Evolutionary conservation across 805 yeast genomes (phyloP), one percentile per base, ranked within the genome.

Genomic region (Pichia gijzeniarum): DNA sequence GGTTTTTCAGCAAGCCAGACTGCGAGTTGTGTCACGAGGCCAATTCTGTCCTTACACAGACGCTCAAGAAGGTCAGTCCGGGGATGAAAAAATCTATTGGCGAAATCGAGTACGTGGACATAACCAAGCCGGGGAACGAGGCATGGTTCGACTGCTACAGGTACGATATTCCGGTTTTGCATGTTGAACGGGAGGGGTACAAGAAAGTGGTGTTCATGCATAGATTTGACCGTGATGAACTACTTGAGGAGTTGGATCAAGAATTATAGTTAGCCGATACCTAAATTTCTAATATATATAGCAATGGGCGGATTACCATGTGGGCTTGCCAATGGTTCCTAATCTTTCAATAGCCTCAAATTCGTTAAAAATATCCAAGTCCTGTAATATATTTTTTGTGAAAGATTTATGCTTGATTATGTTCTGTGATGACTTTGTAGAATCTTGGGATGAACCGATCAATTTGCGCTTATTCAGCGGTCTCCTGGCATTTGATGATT

Each of bases 91-190:
- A 66, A 2, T 53, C 58, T 4, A 55, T 58, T 14, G 52, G 73
- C 2, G 52, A 64, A 7, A 58, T 78, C 43, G 60, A 64, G 3
- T 63, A 68, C 12, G 64, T 81, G 3, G 85, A 85, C 57, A 84
- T 85, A 28, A 75, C 75, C 60, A 67, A 71, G 22, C 77, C 79
- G 0, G 72, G 73, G 43, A 80, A 84, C 55, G 67, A 73, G 40
- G 67, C 71, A 40, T 83, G 87, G 81, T 82, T 80, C 71, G 85
- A 82, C 42, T 69, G 72, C 49, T 85, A 84, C 53, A 43, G 89
- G 53, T 83, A 79, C 58, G 95, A 85, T 57, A 82, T 85, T 5
- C 95, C 95, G 0, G 95, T 85, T 0, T 57, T 85, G 35, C 90
- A 85, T 58, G 69, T 85, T 8, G 81, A 80, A 53, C 67, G 79